A percentile compares a stretch with the other conserved stretches of the same genome.
Evolutionary conservation across 805 yeast species (phyloP).

Genomic region (Myxozyma vanderwaltii): DNA sequence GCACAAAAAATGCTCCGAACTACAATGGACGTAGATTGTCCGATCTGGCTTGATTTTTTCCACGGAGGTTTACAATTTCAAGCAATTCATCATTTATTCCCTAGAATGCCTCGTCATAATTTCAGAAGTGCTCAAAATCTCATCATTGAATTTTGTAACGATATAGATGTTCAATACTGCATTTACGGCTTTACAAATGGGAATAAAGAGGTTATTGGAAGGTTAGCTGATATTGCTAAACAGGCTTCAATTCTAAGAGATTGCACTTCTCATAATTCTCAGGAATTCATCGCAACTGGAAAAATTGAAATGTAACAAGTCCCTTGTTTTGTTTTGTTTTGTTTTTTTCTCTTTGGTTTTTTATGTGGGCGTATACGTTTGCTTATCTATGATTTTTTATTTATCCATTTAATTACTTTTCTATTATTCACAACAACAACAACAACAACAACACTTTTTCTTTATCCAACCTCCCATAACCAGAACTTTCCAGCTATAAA

Average conservation of each 20-base stretch:
- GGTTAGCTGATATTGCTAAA: slow-evolving; percentile 71
- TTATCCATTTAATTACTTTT: too few relatives aligned
- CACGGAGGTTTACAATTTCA: slow-evolving; percentile 95
- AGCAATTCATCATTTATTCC: slow-evolving; percentile 86
- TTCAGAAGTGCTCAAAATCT: slow-evolving; percentile 71
- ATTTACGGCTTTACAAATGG: slow-evolving; percentile 85
- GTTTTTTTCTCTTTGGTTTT: background rate
- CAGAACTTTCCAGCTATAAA: too few relatives aligned
- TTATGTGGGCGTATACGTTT: background rate
- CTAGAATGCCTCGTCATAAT: slow-evolving; percentile 86
- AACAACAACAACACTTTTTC: too few relatives aligned
- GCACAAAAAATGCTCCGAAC: slow-evolving; percentile 81
- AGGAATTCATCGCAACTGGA: slow-evolving; percentile 46
- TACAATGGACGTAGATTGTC: slow-evolving; percentile 94
- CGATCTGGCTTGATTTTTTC: slow-evolving; percentile 85
- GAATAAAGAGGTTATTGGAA: slow-evolving; percentile 67
- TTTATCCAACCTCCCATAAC: too few relatives aligned
- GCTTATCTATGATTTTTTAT: background rate
- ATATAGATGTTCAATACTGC: slow-evolving; percentile 75
- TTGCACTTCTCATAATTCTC: slow-evolving; percentile 64
- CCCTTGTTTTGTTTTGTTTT: too few relatives aligned
- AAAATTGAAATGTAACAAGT: slow-evolving; percentile 13
- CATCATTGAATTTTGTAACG: slow-evolving; percentile 73
- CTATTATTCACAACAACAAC: too few relatives aligned
- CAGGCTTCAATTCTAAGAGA: slow-evolving; percentile 78